These are phyloP conservation scores for Heterobasidion annosum DNA, from an alignment of 1,284 basidiomycete species.

Conservation along the genomic window DNA sequence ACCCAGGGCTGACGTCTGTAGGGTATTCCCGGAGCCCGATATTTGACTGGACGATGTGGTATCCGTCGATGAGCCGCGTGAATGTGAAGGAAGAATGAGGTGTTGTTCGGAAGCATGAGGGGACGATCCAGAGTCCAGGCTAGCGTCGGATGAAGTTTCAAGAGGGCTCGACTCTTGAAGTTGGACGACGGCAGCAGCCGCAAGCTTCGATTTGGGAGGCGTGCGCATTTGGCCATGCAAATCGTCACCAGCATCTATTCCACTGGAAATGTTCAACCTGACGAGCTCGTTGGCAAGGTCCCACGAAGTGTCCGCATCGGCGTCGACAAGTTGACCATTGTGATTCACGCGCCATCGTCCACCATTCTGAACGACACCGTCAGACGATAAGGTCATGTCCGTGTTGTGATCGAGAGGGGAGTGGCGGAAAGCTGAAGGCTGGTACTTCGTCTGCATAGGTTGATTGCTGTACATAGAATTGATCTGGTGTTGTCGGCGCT, in stretches of 20 bases:
- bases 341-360: conserved; percentile 57
- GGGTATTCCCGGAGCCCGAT: conserved; percentile 44
- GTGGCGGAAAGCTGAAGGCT: conserved; percentile 8
- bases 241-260: conserved; percentile 43
- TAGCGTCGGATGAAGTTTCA: conserved; percentile 61
- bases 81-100: conserved; percentile 51
- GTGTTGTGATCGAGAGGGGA: conserved; percentile 11
- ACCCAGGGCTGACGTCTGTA: conserved; percentile 39
- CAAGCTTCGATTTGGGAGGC: conserved; percentile 52
- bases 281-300: conserved; percentile 65
- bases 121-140: conserved; percentile 50
- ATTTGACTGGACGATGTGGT: conserved; percentile 51
- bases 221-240: conserved; percentile 46
- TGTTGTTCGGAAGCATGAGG: conserved; percentile 58
- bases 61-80: conserved; percentile 70
- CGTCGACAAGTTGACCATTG: conserved; percentile 54
- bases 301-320: conserved; percentile 47
- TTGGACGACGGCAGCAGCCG: conserved; percentile 38
- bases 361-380: conserved; percentile 20
- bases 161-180: conserved; percentile 60
- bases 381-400: conserved; percentile 19
- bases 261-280: conserved; percentile 47
- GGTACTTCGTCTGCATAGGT: conserved; percentile 9
- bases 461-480: conserved; percentile 12
- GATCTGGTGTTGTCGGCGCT: conserved; percentile 15